Conservation (phyloP, 208 protist species). For the Porcisia deanei region DNA sequence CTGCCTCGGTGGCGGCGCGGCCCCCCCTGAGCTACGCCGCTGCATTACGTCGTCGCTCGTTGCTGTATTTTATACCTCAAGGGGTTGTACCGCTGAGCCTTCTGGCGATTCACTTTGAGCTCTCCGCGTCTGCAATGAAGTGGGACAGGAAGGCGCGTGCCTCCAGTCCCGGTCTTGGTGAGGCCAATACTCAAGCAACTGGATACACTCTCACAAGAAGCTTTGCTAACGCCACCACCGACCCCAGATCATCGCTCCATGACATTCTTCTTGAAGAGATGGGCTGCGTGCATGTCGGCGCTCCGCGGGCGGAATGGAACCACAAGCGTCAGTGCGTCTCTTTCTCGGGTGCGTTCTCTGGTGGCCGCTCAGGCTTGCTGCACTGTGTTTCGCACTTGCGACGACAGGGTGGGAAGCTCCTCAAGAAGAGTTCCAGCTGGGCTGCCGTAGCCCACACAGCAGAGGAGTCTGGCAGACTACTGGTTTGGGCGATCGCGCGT, state of each 20-base stretch:
- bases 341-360: background rate
- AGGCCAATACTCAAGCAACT: background rate
- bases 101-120: slow-evolving; percentile 3
- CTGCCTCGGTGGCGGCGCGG: background rate
- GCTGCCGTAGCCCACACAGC: slow-evolving; percentile 17
- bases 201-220: background rate
- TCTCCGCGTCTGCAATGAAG: background rate
- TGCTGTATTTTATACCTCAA: slow-evolving; percentile 57
- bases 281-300: background rate
- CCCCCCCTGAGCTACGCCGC: slow-evolving; percentile 18
- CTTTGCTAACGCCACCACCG: background rate
- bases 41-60: slow-evolving; percentile 40
- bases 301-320: too few relatives aligned
- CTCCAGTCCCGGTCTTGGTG: too few relatives aligned
- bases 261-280: background rate
- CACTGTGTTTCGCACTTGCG: slow-evolving; percentile 14
- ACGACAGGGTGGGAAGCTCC: background rate
- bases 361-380: background rate
- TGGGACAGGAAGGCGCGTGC: background rate
- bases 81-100: slow-evolving; percentile 39
- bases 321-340: background rate
- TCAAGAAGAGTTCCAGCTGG: slow-evolving; percentile 13
- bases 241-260: background rate
- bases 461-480: slow-evolving; percentile 15
- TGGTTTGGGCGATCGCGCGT: slow-evolving; percentile 12